Percentiles rank a stretch among this genome's conserved stretches.
Conservation (phyloP, 192 early-diverging fungal species). For the Rhizoclosmatium sp. region DNA sequence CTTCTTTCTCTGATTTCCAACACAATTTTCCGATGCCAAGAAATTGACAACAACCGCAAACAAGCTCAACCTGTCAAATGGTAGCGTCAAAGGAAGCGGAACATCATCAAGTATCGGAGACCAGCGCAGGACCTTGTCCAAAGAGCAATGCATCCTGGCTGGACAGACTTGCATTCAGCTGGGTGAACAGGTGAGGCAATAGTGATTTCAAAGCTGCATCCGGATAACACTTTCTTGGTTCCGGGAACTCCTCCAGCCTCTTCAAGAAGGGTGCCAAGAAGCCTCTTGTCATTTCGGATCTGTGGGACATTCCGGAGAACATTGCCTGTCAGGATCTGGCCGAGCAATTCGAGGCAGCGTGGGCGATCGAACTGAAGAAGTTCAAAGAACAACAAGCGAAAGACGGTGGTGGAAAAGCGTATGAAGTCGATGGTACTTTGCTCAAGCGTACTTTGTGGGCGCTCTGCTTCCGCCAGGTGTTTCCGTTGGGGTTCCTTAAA, state of each 20-base stretch:
- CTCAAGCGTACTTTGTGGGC: neutral
- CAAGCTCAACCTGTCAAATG: too few species aligned
- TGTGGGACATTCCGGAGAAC: conserved; percentile 56
- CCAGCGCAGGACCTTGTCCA: conserved; percentile 19
- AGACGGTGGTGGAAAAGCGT: neutral
- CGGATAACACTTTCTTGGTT: neutral
- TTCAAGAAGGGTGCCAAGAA: conserved; percentile 53
- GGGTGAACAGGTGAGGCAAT: conserved; percentile 16
- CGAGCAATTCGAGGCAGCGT: conserved; percentile 37
- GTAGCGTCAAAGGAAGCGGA: too few species aligned
- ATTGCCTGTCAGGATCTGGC: conserved; percentile 36
- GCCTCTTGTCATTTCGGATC: conserved; percentile 63
- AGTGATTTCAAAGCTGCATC: too few species aligned
- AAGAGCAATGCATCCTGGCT: neutral
- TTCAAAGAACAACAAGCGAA: neutral
- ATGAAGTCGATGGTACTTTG: conserved; percentile 9
- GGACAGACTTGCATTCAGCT: neutral
- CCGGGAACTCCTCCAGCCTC: neutral
- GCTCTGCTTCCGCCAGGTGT: conserved; percentile 18
- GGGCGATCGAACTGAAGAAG: conserved; percentile 35
- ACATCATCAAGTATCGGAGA: neutral
- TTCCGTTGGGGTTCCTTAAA: conserved; percentile 42
- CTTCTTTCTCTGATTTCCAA: too few species aligned
- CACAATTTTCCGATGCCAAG: too few species aligned
- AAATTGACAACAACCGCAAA: too few species aligned